phyloP scores from a whole-genome alignment of 225 moss, liverwort and hornwort species.

The Climacium dendroides region DNA sequence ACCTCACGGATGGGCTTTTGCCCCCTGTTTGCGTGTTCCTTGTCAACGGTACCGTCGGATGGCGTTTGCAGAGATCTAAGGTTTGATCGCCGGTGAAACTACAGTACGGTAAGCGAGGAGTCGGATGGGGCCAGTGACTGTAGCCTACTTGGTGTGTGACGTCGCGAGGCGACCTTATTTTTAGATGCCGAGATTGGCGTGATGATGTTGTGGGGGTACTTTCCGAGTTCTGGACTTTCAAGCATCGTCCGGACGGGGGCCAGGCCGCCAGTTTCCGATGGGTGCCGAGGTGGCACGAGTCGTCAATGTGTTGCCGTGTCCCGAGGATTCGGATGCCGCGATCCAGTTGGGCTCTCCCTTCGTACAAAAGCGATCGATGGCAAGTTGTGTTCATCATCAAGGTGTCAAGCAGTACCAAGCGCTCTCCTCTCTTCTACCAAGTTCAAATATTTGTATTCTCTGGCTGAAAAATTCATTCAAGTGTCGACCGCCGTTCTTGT shows the following conservation, averaged over 20 bases:
- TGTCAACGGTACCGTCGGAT: neutral
- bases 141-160: conserved; percentile 15
- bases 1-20: neutral
- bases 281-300: neutral
- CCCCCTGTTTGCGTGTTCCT: neutral
- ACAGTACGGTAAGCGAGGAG: neutral
- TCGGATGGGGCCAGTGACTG: neutral
- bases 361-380: neutral
- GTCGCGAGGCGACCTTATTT: neutral
- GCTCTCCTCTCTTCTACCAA: neutral
- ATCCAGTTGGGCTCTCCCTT: neutral
- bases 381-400: neutral
- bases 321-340: conserved; percentile 1
- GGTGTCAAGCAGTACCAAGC: neutral
- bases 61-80: neutral
- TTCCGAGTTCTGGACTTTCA: neutral
- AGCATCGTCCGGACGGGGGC: neutral
- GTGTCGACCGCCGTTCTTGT: neutral
- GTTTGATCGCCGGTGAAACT: neutral
- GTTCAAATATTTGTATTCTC: neutral
- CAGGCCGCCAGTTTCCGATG: neutral
- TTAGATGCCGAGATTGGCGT: neutral
- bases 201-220: neutral
- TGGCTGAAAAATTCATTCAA: neutral
- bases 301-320: conserved; percentile 20